Percentiles rank a stretch among this genome's conserved stretches.
These are phyloP conservation scores for Aspergillus funiculosus DNA, from an alignment of 495 filamentous ascomycete genomes.

Conservation along the genomic window DNA sequence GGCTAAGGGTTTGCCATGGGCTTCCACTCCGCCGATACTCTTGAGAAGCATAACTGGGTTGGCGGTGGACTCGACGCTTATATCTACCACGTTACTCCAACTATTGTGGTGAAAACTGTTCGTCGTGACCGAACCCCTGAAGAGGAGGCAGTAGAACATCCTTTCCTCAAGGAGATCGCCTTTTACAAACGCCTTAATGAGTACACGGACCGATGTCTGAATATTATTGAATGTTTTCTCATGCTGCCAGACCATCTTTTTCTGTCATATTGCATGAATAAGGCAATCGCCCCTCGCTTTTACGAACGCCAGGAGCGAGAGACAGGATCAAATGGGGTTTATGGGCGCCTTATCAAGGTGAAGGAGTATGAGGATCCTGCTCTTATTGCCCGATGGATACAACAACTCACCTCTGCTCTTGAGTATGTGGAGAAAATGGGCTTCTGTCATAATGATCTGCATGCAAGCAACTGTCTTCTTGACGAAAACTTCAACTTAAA, in stretches of 20 bases:
- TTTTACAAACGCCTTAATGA: constrained; percentile 21
- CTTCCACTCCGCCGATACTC: constrained; percentile 9
- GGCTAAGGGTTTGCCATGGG: constrained; percentile 11
- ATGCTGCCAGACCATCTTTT: constrained; percentile 21
- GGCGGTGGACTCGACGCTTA: constrained; percentile 20
- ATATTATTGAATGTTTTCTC: constrained; percentile 25
- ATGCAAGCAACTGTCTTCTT: constrained; percentile 22
- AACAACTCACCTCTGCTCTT: constrained; percentile 21
- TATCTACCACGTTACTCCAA: constrained; percentile 23
- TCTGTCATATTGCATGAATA: constrained; percentile 22
- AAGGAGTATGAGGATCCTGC: constrained; percentile 21
- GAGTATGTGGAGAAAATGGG: constrained; percentile 19
- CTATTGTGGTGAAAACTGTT: constrained; percentile 25
- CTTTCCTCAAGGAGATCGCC: constrained; percentile 19
- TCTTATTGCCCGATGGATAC: constrained; percentile 21
- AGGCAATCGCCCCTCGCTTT: constrained; percentile 18
- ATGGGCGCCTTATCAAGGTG: constrained; percentile 17
- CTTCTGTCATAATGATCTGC: constrained; percentile 21
- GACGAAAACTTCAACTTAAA: constrained; percentile 22
- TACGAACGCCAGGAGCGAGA: constrained; percentile 23
- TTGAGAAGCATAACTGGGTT: constrained; percentile 20
- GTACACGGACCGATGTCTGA: constrained; percentile 14
- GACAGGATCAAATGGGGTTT: constrained; percentile 15
- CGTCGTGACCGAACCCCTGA: constrained; percentile 18
- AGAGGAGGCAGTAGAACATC: constrained; percentile 10